A percentile compares a stretch with the other conserved stretches of the same genome.
Evolutionary conservation across 179 eudicot genomes (phyloP).

Genomic region (Monotropa hypopitys): DNA sequence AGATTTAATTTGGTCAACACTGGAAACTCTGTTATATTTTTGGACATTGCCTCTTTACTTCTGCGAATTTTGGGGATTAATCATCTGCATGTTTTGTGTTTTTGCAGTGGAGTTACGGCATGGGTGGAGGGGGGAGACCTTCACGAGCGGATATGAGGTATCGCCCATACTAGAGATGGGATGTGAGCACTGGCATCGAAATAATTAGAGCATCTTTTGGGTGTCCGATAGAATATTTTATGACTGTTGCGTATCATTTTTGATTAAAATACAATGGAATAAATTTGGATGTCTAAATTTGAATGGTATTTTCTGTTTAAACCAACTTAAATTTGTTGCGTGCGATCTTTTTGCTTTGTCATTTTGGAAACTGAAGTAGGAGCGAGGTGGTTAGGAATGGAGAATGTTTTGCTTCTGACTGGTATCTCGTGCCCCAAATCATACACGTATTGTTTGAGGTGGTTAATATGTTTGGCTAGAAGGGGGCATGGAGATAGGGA

Average conservation of each 20-base stretch:
- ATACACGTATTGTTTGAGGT: too few species aligned
- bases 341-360: not conserved
- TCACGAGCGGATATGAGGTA: constrained; percentile 41
- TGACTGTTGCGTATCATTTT: not conserved
- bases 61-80: not conserved
- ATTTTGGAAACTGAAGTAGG: not conserved
- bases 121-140: constrained; percentile 28
- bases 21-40: not conserved
- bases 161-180: constrained; percentile 31
- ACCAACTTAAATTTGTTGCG: not conserved
- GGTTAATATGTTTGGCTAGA: not conserved
- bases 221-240: not conserved
- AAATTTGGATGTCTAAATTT: not conserved
- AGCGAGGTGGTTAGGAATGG: not conserved
- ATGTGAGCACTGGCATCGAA: not conserved
- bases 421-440: not conserved
- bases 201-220: not conserved
- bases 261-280: not conserved
- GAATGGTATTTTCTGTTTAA: not conserved
- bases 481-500: not conserved
- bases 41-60: not conserved
- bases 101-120: constrained; percentile 25
- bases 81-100: not conserved
- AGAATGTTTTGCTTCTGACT: not conserved
- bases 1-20: not conserved